Evolutionary conservation across 2,329 filamentous ascomycete species (phyloP).

Genomic region (Eutypa lata): DNA sequence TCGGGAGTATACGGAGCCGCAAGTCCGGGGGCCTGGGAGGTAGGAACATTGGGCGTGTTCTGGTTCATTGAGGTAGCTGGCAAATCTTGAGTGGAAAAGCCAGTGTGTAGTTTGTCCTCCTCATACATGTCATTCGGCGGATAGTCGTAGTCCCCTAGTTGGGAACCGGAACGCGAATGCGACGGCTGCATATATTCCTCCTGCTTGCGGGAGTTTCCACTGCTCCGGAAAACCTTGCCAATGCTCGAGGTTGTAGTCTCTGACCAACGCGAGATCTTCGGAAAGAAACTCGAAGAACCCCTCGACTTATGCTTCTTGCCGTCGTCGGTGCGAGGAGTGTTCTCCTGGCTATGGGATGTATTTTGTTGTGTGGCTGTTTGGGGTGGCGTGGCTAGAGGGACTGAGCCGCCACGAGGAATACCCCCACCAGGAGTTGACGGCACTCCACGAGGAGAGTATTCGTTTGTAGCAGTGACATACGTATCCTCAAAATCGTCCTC

Average conservation of each 20-base stretch:
- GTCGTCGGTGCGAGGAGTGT: constrained; percentile 73
- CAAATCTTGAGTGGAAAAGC: constrained; percentile 53
- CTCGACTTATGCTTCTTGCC: constrained; percentile 86
- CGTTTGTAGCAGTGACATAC: constrained; percentile 35
- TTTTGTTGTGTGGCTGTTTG: constrained; percentile 39
- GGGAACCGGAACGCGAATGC: constrained; percentile 75
- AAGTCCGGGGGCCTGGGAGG: constrained; percentile 37
- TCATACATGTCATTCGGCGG: constrained; percentile 52
- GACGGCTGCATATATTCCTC: constrained; percentile 54
- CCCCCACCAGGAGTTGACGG: constrained; percentile 61
- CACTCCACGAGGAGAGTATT: constrained; percentile 57
- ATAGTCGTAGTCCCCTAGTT: constrained; percentile 66
- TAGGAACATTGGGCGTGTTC: constrained; percentile 16
- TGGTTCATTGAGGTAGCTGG: constrained; percentile 22
- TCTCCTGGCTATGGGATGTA: constrained; percentile 66
- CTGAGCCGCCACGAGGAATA: constrained; percentile 47
- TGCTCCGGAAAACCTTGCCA: constrained; percentile 72
- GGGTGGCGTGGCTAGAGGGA: constrained; percentile 57
- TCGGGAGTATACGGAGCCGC: constrained; percentile 55
- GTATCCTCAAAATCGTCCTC: constrained; percentile 65
- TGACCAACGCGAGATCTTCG: constrained; percentile 96
- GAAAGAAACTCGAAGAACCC: constrained; percentile 74
- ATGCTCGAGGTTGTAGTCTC: constrained; percentile 91
- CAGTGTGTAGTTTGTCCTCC: constrained; percentile 58
- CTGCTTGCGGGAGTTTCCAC: constrained; percentile 53